These are phyloP conservation scores for Scutellaria minor DNA, from an alignment of 257 asterid species.

Conservation along the genomic window DNA sequence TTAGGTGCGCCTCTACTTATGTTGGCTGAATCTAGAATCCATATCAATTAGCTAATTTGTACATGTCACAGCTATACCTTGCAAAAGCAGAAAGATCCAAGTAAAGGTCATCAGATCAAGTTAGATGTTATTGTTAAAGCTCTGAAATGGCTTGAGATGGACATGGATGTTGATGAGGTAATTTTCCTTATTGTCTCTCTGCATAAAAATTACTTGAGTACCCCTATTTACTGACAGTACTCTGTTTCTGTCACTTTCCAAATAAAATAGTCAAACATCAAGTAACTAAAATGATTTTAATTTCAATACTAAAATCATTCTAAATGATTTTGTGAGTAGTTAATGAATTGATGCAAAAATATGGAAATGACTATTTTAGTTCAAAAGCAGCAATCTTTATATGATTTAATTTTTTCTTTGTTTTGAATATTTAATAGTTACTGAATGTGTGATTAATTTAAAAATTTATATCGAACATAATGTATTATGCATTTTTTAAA, in stretches of 20 bases:
- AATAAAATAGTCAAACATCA: slow-evolving; percentile 2
- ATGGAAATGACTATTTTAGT: not conserved
- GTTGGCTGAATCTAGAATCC: not conserved
- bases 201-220: not conserved
- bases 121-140: slow-evolving; percentile 86
- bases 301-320: not conserved
- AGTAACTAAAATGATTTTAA: slow-evolving; percentile 1
- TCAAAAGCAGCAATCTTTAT: not conserved
- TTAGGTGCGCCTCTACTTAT: not conserved
- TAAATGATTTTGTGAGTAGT: not conserved
- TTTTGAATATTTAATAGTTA: not conserved
- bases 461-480: not conserved
- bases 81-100: slow-evolving; percentile 86
- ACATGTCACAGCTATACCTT: slow-evolving; percentile 60
- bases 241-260: not conserved
- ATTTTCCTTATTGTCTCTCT: slow-evolving; percentile 21
- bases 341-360: not conserved
- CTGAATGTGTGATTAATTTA: not conserved
- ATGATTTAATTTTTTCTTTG: slow-evolving; percentile 3
- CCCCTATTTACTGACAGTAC: not conserved
- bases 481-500: not conserved
- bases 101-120: slow-evolving; percentile 89
- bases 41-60: slow-evolving; percentile 21
- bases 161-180: slow-evolving; percentile 95
- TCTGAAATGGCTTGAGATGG: slow-evolving; percentile 86